Conservation (phyloP, 2,329 filamentous ascomycete species). For the Verticillium nonalfalfae region DNA sequence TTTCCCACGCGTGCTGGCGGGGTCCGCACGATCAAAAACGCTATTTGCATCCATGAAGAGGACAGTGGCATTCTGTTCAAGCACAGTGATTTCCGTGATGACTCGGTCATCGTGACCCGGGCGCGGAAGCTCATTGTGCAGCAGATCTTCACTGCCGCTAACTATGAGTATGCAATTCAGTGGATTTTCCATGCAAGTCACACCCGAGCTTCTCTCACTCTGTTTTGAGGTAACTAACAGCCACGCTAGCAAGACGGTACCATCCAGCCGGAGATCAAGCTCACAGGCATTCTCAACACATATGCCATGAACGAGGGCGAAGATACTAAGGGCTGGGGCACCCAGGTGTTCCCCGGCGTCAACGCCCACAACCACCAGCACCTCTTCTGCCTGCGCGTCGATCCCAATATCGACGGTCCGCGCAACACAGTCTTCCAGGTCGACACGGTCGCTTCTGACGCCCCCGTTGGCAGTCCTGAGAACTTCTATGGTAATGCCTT, state of each 20-base stretch:
- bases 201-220: neutral
- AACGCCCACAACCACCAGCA: constrained; percentile 97
- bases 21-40: constrained; percentile 82
- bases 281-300: constrained; percentile 90
- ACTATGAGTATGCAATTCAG: constrained; percentile 76
- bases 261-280: constrained; percentile 84
- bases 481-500: constrained; percentile 92
- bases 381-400: constrained; percentile 83
- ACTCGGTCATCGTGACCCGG: constrained; percentile 78
- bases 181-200: constrained; percentile 69
- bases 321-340: constrained; percentile 82
- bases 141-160: constrained; percentile 90
- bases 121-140: constrained; percentile 81
- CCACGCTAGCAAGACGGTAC: constrained; percentile 67
- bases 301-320: constrained; percentile 76
- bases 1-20: constrained; percentile 74
- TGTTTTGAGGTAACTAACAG: constrained; percentile 9
- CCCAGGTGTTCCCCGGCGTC: constrained; percentile 81
- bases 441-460: constrained; percentile 65
- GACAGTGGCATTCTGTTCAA: constrained; percentile 91
- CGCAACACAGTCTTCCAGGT: constrained; percentile 81
- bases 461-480: constrained; percentile 70
- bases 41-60: constrained; percentile 93
- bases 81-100: constrained; percentile 88
- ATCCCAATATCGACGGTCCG: constrained; percentile 80